Conservation (phyloP, 106 monocot species). For the Amphibolis antarctica region DNA sequence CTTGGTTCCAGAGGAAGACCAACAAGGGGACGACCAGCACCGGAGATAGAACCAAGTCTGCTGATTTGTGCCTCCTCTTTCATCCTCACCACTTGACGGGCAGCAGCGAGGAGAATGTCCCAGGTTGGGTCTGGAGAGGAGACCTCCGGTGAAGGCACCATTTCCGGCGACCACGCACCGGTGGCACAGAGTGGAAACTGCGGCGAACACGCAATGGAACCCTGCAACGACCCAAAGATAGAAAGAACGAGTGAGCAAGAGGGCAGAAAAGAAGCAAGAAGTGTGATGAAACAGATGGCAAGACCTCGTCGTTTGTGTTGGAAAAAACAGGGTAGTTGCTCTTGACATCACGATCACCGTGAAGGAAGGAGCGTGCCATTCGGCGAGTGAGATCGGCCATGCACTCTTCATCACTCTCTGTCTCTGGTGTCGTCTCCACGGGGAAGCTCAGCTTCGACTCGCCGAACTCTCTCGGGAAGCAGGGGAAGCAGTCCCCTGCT, state of each 20-base stretch:
- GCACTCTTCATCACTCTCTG: conserved; percentile 7
- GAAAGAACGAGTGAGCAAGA: neutral
- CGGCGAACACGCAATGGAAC: conserved; percentile 3
- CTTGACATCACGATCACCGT: neutral
- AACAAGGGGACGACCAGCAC: neutral
- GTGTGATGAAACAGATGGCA: neutral
- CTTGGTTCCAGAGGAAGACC: conserved; percentile 1
- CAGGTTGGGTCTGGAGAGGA: neutral
- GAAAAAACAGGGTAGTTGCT: neutral
- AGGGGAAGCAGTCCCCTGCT: too few species aligned
- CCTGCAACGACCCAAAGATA: neutral
- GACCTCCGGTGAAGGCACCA: conserved; percentile 8
- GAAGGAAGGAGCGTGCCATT: conserved; percentile 11
- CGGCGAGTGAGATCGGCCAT: conserved; percentile 4
- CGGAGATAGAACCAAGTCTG: neutral
- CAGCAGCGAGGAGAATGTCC: conserved; percentile 47
- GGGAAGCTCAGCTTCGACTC: conserved; percentile 3
- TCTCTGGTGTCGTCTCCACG: conserved; percentile 3
- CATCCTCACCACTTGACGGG: conserved; percentile 32
- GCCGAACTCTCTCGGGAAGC: too few species aligned
- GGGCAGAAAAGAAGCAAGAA: too few species aligned
- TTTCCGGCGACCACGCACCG: conserved; percentile 10
- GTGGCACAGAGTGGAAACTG: conserved; percentile 9
- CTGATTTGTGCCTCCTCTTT: conserved; percentile 1
- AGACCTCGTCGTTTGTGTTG: neutral